phyloP scores from a whole-genome alignment of 2,329 filamentous ascomycete genomes.

The Zasmidium angulare region DNA sequence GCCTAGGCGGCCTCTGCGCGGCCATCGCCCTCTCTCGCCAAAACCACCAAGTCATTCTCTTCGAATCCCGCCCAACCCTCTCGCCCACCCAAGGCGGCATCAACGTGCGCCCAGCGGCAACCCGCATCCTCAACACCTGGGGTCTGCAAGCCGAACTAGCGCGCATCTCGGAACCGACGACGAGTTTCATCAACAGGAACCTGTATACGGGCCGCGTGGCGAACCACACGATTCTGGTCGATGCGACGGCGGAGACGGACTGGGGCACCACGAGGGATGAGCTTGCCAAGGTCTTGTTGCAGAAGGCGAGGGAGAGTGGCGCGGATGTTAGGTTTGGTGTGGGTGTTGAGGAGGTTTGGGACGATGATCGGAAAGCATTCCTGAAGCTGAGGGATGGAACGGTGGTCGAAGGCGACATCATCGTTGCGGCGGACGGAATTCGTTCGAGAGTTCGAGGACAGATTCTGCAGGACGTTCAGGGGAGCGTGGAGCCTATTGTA shows the following conservation, averaged over 20 bases:
- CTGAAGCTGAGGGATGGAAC: not conserved
- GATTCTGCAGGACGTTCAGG: not conserved
- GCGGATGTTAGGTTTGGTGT: slow-evolving; percentile 2
- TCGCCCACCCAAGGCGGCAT: slow-evolving; percentile 6
- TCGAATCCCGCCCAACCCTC: slow-evolving; percentile 2
- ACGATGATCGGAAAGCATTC: not conserved
- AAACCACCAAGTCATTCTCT: slow-evolving; percentile 7
- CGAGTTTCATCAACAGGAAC: slow-evolving; percentile 1
- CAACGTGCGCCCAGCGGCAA: slow-evolving; percentile 10
- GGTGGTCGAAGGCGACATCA: slow-evolving; percentile 2
- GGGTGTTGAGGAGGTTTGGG: not conserved
- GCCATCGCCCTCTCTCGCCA: slow-evolving; percentile 8
- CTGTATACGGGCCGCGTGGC: not conserved
- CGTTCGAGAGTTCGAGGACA: not conserved
- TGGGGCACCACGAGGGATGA: slow-evolving; percentile 5
- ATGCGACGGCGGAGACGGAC: not conserved
- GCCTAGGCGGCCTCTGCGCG: slow-evolving; percentile 9
- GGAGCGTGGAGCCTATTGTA: not conserved
- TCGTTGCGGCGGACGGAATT: slow-evolving; percentile 8
- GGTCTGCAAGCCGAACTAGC: slow-evolving; percentile 2
- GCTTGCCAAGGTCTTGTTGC: not conserved
- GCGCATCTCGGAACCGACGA: slow-evolving; percentile 1
- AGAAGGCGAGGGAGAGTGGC: not conserved
- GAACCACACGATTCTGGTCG: not conserved
- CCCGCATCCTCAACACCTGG: slow-evolving; percentile 6